These are phyloP conservation scores for Discostella pseudostelligera DNA, from an alignment of 108 stramenopile genomes.

Conservation along the genomic window DNA sequence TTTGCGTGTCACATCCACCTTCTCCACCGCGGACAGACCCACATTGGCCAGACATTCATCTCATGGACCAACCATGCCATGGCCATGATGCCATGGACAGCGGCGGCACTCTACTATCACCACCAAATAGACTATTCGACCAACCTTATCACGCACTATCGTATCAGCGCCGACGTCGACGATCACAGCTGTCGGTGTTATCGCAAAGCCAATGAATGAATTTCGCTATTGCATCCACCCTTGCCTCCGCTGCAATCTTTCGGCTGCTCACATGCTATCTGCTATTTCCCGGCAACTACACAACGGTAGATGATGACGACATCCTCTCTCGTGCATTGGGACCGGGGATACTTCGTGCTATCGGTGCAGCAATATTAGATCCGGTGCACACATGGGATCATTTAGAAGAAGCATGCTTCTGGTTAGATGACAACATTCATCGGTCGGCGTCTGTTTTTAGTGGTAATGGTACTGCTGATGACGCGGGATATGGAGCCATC, in stretches of 20 bases:
- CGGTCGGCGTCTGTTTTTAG: constrained; percentile 1
- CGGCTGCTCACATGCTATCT: constrained; percentile 14
- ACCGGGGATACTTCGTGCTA: constrained; percentile 16
- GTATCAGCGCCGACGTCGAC: no score
- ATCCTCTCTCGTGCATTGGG: constrained; percentile 7
- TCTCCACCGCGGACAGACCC: no score
- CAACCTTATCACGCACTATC: no score
- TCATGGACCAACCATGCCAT: no score
- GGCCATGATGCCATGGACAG: no score
- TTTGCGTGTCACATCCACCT: no score
- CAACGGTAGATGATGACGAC: constrained; percentile 2
- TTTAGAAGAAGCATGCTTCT: constrained; percentile 30
- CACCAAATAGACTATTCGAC: no score
- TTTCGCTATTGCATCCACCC: background rate
- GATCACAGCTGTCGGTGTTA: no score
- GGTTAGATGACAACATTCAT: constrained; percentile 1
- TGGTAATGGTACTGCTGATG: background rate
- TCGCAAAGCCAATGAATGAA: no score
- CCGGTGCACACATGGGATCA: constrained; percentile 40
- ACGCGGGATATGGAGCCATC: constrained; percentile 7
- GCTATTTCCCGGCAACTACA: background rate
- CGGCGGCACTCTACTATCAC: no score
- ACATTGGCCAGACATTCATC: no score
- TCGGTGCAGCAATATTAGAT: constrained; percentile 26
- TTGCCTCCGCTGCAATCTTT: constrained; percentile 10